Base-by-base conservation (phyloP, 2,329 filamentous ascomycete genomes). In the Coniochaeta prunicola region DNA sequence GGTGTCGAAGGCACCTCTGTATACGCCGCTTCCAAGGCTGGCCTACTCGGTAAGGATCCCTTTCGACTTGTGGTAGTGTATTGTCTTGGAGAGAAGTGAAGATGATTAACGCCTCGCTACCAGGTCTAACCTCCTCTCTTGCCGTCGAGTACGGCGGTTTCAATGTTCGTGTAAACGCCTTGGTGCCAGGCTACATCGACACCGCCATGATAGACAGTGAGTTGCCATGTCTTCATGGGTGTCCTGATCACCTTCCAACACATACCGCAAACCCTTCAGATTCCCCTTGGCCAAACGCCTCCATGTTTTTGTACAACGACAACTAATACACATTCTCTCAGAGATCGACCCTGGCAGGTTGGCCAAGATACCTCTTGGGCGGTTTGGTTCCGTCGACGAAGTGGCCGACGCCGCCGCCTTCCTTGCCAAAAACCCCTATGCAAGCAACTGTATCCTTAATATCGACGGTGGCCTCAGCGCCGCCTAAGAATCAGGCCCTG, bases 391-490 rank as follows among this genome's bases (percentile, higher is more conserved):
- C 34, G 77, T 82, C 8, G 78, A 83, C 28, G 91, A 96, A 70
- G 83, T 96, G 33, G 91, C 91, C n/a, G 86, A 92, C 67, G 91
- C 91, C 58, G 90, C 88, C 53, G 69, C 88, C 30, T 96, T 96
- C 71, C 79, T 96, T 17, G 88, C 84, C 31, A 80, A 80, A 53
- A 96, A 94, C 71, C 76, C 83, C 62, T 96, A 93, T 73, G 89
- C 91, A 59, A 93, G 93, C 71, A 96, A 96, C 64, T 94, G 90
- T 70, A 80, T 92, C 56, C 78, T 96, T 57, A 94, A 92, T 70
- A 78, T 96, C 30, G 92, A 96, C 72, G 92, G 92, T 17, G 92
- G 92, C 1, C 71, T 96, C 64, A 92, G 89, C 71, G 89, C 89
- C 56, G 73, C 73, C 65, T 89, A 70, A 79, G 45, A 26, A 50